A percentile compares a stretch with the other conserved stretches of the same genome.
Evolutionary conservation across 345 rosid genomes (phyloP).

Genomic region (Citrus glauca): DNA sequence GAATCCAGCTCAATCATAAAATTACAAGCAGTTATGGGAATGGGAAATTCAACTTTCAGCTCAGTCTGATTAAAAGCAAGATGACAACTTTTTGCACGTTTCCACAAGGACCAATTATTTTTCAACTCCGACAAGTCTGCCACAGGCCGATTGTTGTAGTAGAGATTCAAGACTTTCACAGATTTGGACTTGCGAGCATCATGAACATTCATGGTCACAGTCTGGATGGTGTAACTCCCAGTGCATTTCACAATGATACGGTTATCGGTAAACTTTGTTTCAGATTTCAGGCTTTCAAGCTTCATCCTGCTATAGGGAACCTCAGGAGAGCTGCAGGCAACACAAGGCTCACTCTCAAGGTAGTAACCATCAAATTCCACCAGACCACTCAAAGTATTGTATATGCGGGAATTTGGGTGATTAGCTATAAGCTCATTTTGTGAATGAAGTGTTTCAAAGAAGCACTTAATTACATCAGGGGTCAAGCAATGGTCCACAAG

Average conservation of each 20-base stretch:
- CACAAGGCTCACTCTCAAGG: conserved; percentile 99
- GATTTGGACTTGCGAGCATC: conserved; percentile 98
- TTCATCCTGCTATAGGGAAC: conserved; percentile 98
- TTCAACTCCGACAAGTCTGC: conserved; percentile 95
- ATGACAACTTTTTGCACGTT: conserved; percentile 98
- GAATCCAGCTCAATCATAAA: conserved; percentile 99
- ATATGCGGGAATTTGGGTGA: conserved; percentile 98
- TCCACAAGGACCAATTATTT: conserved; percentile 97
- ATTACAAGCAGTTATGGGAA: conserved; percentile 98
- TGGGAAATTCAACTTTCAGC: conserved; percentile 94
- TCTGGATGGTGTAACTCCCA: conserved; percentile 96
- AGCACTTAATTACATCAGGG: conserved; percentile 66
- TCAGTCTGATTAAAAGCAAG: conserved; percentile 96
- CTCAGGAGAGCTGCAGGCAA: conserved; percentile 98
- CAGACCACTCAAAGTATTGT: conserved; percentile 82
- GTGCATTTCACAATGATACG: conserved; percentile 98
- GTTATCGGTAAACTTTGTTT: conserved; percentile 95
- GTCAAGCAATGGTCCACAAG: conserved; percentile 78
- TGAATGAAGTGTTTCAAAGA: conserved; percentile 85
- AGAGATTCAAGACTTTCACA: conserved; percentile 91
- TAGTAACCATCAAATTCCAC: conserved; percentile 99
- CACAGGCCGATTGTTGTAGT: conserved; percentile 95
- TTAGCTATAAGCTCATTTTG: conserved; percentile 98
- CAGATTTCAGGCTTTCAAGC: conserved; percentile 95
- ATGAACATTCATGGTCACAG: conserved; percentile 97